Base-by-base conservation (phyloP, 441 rosid species). In the Rhodomyrtus psidioides region DNA sequence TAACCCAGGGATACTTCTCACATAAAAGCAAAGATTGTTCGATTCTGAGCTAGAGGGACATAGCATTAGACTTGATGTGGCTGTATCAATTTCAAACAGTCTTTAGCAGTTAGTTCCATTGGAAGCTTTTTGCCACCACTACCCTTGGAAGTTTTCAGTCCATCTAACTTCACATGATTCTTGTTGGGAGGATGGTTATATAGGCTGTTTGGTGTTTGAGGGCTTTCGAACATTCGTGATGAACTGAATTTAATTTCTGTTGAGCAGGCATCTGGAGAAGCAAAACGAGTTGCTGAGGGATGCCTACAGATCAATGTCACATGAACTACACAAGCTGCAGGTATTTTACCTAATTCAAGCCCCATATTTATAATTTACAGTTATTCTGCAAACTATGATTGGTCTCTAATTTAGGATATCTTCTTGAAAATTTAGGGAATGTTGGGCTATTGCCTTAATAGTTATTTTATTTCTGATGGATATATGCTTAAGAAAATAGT, bases 321-420 rank as follows among this genome's bases (percentile, higher is more conserved):
- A 91, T 84, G 95, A 95, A 90, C 89, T 95, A 87, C 95, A 92
- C 57, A 92, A 89, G 87, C 97, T 95, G 84, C 91, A 90, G 95
- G 98, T 94, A 70, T 70, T 39, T 10, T 23, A 10, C 51, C 49
- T 39, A 12, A 70, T 70, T 70, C 2, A 70, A 70, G 51, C 42
- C 3, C 79, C 79, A 12, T 39, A 0, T 15, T 39, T 70, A 3
- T 70, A 39, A 21, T 70, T 19, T 39, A 39, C 8, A 6, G n/a
- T 70, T 39, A 10, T 70, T 70, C 49, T 70, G 49, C n/a, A 10
- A 70, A 70, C 39, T 70, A 39, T 21, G 51, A 21, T 70, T 21
- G 79, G 21, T 70, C 79, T 39, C n/a, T 23, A 12, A 10, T 21
- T 39, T 70, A 70, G 51, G 7, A 6, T 70, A 39, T 70, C 79